Conservation (phyloP, 495 filamentous ascomycete genomes). For the Penicillium odoratum region DNA sequence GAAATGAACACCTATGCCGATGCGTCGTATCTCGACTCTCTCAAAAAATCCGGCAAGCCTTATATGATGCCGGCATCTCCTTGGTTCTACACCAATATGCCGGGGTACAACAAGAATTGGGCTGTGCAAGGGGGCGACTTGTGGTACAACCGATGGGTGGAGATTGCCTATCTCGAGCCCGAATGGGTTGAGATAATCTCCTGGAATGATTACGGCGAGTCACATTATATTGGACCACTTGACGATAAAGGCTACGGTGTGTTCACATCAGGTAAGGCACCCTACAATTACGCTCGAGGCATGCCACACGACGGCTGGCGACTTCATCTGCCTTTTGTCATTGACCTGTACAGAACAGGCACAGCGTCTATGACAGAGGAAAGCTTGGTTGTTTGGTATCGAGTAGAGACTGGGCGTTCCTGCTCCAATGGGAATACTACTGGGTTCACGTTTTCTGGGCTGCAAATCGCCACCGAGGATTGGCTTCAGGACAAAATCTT, state of each 20-base stretch:
- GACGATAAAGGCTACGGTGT: conserved; percentile 33
- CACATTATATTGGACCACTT: conserved; percentile 69
- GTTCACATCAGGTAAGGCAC: conserved; percentile 46
- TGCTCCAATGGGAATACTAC: conserved; percentile 38
- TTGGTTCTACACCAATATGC: conserved; percentile 74
- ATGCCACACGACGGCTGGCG: conserved; percentile 60
- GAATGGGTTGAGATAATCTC: conserved; percentile 58
- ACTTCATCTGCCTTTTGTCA: conserved; percentile 59
- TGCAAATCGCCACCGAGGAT: conserved; percentile 14
- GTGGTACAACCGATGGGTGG: conserved; percentile 74
- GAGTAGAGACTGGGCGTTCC: conserved; percentile 37
- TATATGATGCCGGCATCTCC: conserved; percentile 82
- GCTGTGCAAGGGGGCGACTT: conserved; percentile 68
- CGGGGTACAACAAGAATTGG: conserved; percentile 73
- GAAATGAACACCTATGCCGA: conserved; percentile 57
- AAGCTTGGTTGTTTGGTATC: conserved; percentile 68
- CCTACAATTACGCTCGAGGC: conserved; percentile 49
- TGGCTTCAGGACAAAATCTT: conserved; percentile 37
- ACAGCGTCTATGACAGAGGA: conserved; percentile 41
- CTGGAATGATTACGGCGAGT: conserved; percentile 81
- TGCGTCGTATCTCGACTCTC: conserved; percentile 45
- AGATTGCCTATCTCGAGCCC: conserved; percentile 65
- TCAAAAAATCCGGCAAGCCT: conserved; percentile 47
- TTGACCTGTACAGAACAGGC: conserved; percentile 60
- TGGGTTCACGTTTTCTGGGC: conserved; percentile 28